Conservation (phyloP, 179 eudicot species). For the Corrigiola litoralis region DNA sequence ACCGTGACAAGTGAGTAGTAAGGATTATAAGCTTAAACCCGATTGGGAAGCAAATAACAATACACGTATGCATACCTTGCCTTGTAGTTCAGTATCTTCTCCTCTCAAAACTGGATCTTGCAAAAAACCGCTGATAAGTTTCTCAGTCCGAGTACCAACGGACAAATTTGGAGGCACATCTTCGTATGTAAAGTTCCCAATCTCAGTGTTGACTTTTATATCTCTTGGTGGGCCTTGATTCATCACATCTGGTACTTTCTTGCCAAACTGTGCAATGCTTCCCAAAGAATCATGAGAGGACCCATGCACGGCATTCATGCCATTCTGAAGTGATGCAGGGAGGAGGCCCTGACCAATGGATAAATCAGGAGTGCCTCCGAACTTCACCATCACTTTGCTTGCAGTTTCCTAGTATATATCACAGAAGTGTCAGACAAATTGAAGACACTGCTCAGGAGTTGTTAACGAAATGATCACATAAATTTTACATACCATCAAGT, state of each 20-base stretch:
- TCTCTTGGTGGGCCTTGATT: slow-evolving; percentile 26
- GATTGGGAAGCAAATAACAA: not conserved
- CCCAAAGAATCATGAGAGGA: slow-evolving; percentile 47
- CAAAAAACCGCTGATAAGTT: slow-evolving; percentile 53
- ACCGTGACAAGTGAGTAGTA: no score
- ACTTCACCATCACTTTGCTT: slow-evolving; percentile 57
- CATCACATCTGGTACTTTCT: slow-evolving; percentile 22
- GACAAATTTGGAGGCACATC: slow-evolving; percentile 31
- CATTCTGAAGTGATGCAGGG: slow-evolving; percentile 62
- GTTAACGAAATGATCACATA: not conserved
- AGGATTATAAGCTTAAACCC: not conserved
- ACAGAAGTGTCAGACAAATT: slow-evolving; percentile 11
- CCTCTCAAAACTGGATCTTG: slow-evolving; percentile 57
- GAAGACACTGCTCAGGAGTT: not conserved
- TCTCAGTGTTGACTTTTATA: slow-evolving; percentile 19
- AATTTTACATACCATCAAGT: slow-evolving; percentile 44
- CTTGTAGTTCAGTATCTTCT: slow-evolving; percentile 26
- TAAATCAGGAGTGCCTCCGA: slow-evolving; percentile 55
- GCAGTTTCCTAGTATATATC: slow-evolving; percentile 48
- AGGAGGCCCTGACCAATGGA: slow-evolving; percentile 50
- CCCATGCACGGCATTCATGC: slow-evolving; percentile 27
- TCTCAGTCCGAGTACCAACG: slow-evolving; percentile 53
- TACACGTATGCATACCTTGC: slow-evolving; percentile 31
- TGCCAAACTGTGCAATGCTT: slow-evolving; percentile 35
- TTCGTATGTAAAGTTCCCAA: slow-evolving; percentile 32